Evolutionary conservation across 805 yeast genomes (phyloP), one percentile per base, ranked within the genome.

Genomic region (Candida boleticola): DNA sequence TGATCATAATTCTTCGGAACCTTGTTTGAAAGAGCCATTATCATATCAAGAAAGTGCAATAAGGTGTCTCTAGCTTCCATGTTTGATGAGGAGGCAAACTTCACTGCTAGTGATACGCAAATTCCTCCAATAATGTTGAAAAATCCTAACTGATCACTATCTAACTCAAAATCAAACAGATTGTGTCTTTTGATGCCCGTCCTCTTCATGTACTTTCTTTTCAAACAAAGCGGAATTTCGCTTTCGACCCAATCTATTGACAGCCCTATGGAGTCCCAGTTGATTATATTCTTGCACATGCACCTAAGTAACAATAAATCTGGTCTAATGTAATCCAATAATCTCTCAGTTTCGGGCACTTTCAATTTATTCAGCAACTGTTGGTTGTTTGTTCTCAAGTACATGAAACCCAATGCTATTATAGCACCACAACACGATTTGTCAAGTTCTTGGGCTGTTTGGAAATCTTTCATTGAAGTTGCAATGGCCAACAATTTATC

Each of bases 311-410:
- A 65, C 29, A 88, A 61, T 14, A 85, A 55, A 52, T 89, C 96
- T 0, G 98, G 97, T 45, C 96, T 72, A 22, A 83, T 68, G 51
- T 89, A 86, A 54, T 79, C 86, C 13, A 84, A 58, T 18, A 81
- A 60, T 47, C 78, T 82, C 39, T 70, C 73, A 0, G 82, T 72
- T n/a, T 60, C 59, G 1, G 95, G 93, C 10, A 84, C 66, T 33
- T 66, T 64, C 27, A 89, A 56, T 52, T 82, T 83, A 18, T 64
- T 61, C 0, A 95, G 92, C 32, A 89, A 69, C 0, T 72, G 61
- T 1, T 49, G 39, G 52, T 86, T 79, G 30, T 76, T 77, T 1
- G 95, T 81, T 49, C 77, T 83, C 66, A 89, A 60, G 56, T 79
- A 89, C 31, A 88, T 82, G 43, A 93, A 74, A 39, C 82, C 76